Evolutionary conservation across 441 rosid genomes (phyloP), one percentile per base, ranked within the genome.

Genomic region (Viola pubescens): DNA sequence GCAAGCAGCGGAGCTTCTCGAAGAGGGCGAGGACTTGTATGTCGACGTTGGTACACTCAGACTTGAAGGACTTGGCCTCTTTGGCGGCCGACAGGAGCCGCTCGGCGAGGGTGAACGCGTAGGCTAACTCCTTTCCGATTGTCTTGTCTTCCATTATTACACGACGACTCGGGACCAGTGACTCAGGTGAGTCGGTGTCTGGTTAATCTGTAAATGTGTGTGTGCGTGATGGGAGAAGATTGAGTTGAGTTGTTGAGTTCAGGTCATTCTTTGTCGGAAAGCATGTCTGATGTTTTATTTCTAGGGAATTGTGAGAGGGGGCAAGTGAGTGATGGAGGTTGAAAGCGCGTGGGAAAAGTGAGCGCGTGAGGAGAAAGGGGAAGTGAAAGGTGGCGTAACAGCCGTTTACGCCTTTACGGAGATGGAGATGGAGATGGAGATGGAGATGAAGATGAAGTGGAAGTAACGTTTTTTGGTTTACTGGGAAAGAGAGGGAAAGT

Each of bases 1-100:
- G 80, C 26, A 71, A 64, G 16, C 69, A 69, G 37, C 88, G 80
- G 56, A 85, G 84, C 79, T 69, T 76, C 9, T 75, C 81, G 41
- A 71, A 61, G 39, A 85, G 72, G 10, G 56, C 59, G 39, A 71
- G 78, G 47, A 71, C 79, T 45, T 77, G 79, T 41, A 40, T 71
- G 6, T 74, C 72, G 10, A 82, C 65, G 6, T 61, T 75, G 34
- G 61, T 38, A 68, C 86, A 79, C 12, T 85, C 86, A 9, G 7
- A 4, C 13, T 78, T 78, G 45, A 70, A 74, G 14, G 78, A 72
- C 19, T 74, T 73, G 4, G 86, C 86, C 46, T 80, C 86, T 4
- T 68, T 73, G 10, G 75, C 79, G 3, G 68, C 68, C 55, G 70
- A 69, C 9, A 70, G 72, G 44, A 82, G 65, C 4, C 79, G 79